Evolutionary conservation across 1,284 basidiomycete species (phyloP).

Genomic region (Sparassis latifolia): DNA sequence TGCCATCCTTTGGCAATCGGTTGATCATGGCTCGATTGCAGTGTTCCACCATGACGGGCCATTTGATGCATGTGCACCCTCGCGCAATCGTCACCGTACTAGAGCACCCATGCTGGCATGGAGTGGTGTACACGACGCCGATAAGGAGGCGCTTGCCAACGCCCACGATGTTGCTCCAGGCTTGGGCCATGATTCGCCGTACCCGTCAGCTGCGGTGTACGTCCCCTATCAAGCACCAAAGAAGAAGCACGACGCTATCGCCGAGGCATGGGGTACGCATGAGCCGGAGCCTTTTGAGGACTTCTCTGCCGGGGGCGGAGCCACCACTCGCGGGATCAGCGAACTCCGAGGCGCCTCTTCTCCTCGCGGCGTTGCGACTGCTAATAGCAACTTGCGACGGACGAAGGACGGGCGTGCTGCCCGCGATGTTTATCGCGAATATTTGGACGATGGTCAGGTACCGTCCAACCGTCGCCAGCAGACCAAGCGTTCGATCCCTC

Average conservation of each 20-base stretch:
- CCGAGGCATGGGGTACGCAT: conserved; percentile 84
- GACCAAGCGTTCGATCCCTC: conserved; percentile 43
- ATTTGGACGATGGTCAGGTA: conserved; percentile 31
- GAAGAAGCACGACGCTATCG: conserved; percentile 74
- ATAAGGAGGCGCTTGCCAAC: conserved; percentile 26
- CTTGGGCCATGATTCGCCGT: conserved; percentile 37
- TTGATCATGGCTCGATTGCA: conserved; percentile 20
- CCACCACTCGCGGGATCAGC: conserved; percentile 16
- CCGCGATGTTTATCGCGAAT: conserved; percentile 35
- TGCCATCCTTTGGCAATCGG: conserved; percentile 3
- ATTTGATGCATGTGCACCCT: conserved; percentile 83
- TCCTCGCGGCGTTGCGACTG: conserved; percentile 18
- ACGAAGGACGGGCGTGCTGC: conserved; percentile 15
- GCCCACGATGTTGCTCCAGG: conserved; percentile 26
- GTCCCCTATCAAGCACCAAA: conserved; percentile 54
- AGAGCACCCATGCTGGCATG: conserved; percentile 80
- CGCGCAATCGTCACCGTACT: conserved; percentile 71
- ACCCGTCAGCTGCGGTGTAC: conserved; percentile 42
- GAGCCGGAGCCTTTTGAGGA: conserved; percentile 85
- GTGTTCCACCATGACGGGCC: conserved; percentile 88
- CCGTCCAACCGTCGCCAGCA: conserved; percentile 16
- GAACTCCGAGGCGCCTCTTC: conserved; percentile 27
- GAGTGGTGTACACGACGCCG: conserved; percentile 43
- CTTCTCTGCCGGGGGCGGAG: conserved; percentile 70
- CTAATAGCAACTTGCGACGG: neutral